These are phyloP conservation scores for Zea mays DNA, from an alignment of 176 grass and related monocot species.

Conservation along the genomic window Zm-B73-REFERENCE-NAM-5.0 NC_050101.1:103160001-103160500, in stretches of 20 bases:
- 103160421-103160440: conserved; percentile 12
- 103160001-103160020: too few relatives aligned
- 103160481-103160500: conserved; percentile 32
- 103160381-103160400: conserved; percentile 8
- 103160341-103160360: neutral
- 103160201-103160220: conserved; percentile 43
- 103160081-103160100: conserved; percentile 9
- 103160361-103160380: too few relatives aligned
- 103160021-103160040: neutral
- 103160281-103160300: conserved; percentile 33
- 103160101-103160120: neutral
- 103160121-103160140: conserved; percentile 22
- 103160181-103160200: conserved; percentile 44
- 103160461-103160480: neutral
- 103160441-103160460: neutral
- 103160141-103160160: conserved; percentile 27
- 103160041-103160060: neutral
- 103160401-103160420: conserved; percentile 43
- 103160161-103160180: conserved; percentile 52
- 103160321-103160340: too few relatives aligned
- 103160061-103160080: neutral
- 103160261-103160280: conserved; percentile 55
- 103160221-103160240: conserved; percentile 36
- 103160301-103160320: neutral
- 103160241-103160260: conserved; percentile 33